phyloP scores from a whole-genome alignment of 768 basidiomycete genomes.

The Lactarius tabidus region DNA sequence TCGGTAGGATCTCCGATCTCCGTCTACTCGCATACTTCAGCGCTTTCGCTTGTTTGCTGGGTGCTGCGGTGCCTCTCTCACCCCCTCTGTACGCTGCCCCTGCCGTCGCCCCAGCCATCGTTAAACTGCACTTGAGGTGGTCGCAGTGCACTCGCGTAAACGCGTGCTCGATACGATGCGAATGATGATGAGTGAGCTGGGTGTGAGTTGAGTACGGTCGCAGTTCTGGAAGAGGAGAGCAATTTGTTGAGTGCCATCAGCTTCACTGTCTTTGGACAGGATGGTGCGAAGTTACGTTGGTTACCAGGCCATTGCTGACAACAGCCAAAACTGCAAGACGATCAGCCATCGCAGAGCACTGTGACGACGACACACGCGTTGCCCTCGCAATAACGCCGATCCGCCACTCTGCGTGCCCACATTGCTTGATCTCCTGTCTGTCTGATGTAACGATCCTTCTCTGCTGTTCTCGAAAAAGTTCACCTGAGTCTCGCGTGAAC shows the following conservation, averaged over 20 bases:
- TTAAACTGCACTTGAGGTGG: slow-evolving; percentile 61
- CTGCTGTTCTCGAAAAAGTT: too few relatives aligned
- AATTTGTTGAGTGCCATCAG: slow-evolving; percentile 70
- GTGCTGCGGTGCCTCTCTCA: slow-evolving; percentile 34
- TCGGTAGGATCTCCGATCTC: slow-evolving; percentile 75
- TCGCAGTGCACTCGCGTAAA: slow-evolving; percentile 56
- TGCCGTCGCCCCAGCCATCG: too few relatives aligned
- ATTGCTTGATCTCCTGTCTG: too few relatives aligned
- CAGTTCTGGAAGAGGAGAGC: slow-evolving; percentile 63
- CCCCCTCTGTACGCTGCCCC: slow-evolving; percentile 50
- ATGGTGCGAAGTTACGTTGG: slow-evolving; percentile 28
- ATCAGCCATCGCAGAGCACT: too few relatives aligned
- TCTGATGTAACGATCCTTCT: too few relatives aligned
- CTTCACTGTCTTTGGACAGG: slow-evolving; percentile 79
- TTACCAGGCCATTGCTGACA: too few relatives aligned
- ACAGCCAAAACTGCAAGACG: too few relatives aligned
- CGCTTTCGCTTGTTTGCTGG: slow-evolving; percentile 38
- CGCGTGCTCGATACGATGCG: slow-evolving; percentile 78
- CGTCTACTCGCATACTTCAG: slow-evolving; percentile 68
- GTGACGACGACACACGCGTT: too few relatives aligned
- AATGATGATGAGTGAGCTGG: slow-evolving; percentile 80
- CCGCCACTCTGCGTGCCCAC: too few relatives aligned
- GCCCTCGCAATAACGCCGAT: too few relatives aligned
- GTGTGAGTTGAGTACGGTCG: slow-evolving; percentile 81
- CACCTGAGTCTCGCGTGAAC: too few relatives aligned